Conservation (phyloP, 345 rosid genomes). For the Hevea brasiliensis region DNA sequence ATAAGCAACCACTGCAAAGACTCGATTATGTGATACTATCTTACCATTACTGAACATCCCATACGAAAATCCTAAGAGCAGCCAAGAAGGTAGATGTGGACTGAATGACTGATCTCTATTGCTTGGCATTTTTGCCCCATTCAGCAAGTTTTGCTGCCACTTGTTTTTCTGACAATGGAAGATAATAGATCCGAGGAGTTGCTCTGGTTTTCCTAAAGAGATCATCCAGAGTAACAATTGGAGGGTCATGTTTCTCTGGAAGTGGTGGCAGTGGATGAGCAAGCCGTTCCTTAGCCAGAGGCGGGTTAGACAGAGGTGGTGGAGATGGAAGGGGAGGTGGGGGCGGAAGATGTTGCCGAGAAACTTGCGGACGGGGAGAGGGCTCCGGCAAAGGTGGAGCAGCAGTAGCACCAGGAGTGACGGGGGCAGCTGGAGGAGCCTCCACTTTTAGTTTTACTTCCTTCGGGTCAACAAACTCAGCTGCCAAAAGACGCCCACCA, state of each 20-base stretch:
- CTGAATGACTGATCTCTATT: constrained; percentile 42
- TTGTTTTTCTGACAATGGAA: constrained; percentile 88
- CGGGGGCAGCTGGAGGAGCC: constrained; percentile 52
- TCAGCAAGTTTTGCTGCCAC: constrained; percentile 75
- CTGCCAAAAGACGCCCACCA: constrained; percentile 79
- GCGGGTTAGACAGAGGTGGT: constrained; percentile 52
- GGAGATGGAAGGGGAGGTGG: constrained; percentile 61
- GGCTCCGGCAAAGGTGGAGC: constrained; percentile 45
- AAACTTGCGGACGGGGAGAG: constrained; percentile 49
- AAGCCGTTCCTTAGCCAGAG: constrained; percentile 49
- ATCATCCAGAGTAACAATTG: constrained; percentile 88
- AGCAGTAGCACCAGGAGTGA: constrained; percentile 26
- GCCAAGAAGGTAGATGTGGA: constrained; percentile 24
- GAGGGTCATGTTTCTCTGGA: constrained; percentile 71
- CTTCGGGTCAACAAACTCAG: constrained; percentile 83
- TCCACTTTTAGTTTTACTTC: constrained; percentile 71
- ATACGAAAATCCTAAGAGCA: constrained; percentile 23
- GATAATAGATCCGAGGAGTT: constrained; percentile 90
- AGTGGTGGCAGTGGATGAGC: constrained; percentile 66
- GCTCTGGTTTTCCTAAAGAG: constrained; percentile 92
- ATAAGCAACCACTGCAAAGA: constrained; percentile 38
- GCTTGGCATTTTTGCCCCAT: constrained; percentile 36
- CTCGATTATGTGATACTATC: constrained; percentile 40
- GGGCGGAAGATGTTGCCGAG: constrained; percentile 59
- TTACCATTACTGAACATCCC: constrained; percentile 29